phyloP scores from a whole-genome alignment of 352 stramenopile genomes.

The Phytophthora crassamura region DNA sequence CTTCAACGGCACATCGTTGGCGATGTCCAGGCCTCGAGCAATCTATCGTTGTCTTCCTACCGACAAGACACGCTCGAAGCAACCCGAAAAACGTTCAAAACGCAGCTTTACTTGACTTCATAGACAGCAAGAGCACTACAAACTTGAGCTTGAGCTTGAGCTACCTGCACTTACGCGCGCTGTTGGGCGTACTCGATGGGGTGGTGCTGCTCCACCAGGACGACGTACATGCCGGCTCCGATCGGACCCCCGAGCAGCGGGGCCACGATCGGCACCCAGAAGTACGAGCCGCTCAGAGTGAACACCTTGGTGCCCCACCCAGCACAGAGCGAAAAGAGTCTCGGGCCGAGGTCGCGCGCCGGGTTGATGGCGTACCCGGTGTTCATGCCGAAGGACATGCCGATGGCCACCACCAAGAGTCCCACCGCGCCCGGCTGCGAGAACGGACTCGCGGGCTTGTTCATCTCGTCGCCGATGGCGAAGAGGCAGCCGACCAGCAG shows the following conservation, averaged over 20 bases:
- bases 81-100: slow-evolving; percentile 1
- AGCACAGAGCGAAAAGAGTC: slow-evolving; percentile 48
- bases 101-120: slow-evolving; percentile 31
- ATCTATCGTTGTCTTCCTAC: too few relatives aligned
- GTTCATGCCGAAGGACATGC: slow-evolving; percentile 77
- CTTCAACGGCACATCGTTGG: slow-evolving; percentile 7
- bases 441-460: slow-evolving; percentile 57
- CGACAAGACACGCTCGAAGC: not conserved
- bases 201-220: slow-evolving; percentile 43
- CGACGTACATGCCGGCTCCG: slow-evolving; percentile 41
- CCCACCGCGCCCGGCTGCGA: slow-evolving; percentile 49
- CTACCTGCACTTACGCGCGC: slow-evolving; percentile 18
- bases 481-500: slow-evolving; percentile 64
- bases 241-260: slow-evolving; percentile 46
- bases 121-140: slow-evolving; percentile 8
- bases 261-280: slow-evolving; percentile 59
- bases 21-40: too few relatives aligned
- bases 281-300: slow-evolving; percentile 50
- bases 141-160: too few relatives aligned
- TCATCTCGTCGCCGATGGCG: slow-evolving; percentile 57
- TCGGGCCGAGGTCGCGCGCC: slow-evolving; percentile 53
- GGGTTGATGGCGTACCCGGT: slow-evolving; percentile 77
- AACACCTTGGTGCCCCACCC: slow-evolving; percentile 53
- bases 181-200: slow-evolving; percentile 33
- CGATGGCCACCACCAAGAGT: slow-evolving; percentile 59